Percentiles rank a stretch among this genome's conserved stretches.
Evolutionary conservation across 2,329 filamentous ascomycete species (phyloP).

Genomic region (Xylaria sp.): DNA sequence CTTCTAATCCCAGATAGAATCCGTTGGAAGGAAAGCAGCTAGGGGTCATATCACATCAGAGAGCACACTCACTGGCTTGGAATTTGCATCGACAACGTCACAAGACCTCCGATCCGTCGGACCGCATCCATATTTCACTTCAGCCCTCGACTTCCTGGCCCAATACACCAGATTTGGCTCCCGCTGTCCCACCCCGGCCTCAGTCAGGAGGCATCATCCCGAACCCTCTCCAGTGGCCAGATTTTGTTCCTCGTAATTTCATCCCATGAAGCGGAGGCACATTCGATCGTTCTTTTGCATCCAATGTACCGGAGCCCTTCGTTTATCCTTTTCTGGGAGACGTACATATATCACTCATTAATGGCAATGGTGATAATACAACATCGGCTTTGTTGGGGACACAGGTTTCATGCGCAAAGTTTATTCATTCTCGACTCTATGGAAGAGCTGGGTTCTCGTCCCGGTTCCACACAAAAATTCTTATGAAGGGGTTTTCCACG

Average conservation of each 20-base stretch:
- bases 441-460: conserved; percentile 4
- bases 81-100: conserved; percentile 2
- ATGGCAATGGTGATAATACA: not conserved
- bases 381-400: conserved; percentile 5
- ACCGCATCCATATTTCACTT: conserved; percentile 6
- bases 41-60: not conserved
- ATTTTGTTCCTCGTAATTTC: conserved; percentile 14
- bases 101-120: conserved; percentile 1
- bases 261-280: not conserved
- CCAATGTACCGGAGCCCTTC: not conserved
- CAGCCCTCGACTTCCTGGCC: conserved; percentile 18
- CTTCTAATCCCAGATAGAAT: conserved; percentile 44
- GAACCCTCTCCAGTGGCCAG: conserved; percentile 27
- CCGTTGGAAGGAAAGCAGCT: conserved; percentile 28
- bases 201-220: conserved; percentile 19
- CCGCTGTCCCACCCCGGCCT: not conserved
- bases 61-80: conserved; percentile 15
- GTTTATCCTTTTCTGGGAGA: not conserved
- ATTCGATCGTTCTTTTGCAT: not conserved
- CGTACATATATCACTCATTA: conserved; percentile 11
- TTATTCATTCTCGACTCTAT: not conserved
- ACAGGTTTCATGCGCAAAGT: not conserved
- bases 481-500: conserved; percentile 9
- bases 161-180: conserved; percentile 6
- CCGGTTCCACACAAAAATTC: not conserved